These are phyloP conservation scores for Fusarium paranaense DNA, from an alignment of 2,329 filamentous ascomycete species.

Conservation along the genomic window DNA sequence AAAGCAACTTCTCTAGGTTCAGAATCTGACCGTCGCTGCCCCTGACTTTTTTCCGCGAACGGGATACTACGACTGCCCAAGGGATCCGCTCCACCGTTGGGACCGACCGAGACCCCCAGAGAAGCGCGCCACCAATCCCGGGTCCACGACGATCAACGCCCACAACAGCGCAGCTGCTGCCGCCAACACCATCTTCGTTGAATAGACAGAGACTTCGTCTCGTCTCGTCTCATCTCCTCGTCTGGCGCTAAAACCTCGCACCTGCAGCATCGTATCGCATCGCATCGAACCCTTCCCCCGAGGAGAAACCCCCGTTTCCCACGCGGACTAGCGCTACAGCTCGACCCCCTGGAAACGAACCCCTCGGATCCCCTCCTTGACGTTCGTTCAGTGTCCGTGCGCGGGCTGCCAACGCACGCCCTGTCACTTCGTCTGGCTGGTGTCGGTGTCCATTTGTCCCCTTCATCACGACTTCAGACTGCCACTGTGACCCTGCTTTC, in stretches of 20 bases:
- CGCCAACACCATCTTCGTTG: too few relatives aligned
- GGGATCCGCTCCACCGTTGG: slow-evolving; percentile 22
- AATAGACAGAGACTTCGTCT: not conserved
- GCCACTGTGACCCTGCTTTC: not conserved
- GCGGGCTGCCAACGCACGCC: slow-evolving; percentile 28
- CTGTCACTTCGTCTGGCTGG: slow-evolving; percentile 13
- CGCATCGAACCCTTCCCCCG: not conserved
- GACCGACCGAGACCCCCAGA: slow-evolving; percentile 1
- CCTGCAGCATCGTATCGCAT: not conserved
- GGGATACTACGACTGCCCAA: not conserved
- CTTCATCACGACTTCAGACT: slow-evolving; percentile 27
- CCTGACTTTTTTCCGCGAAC: slow-evolving; percentile 12
- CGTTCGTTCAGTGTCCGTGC: slow-evolving; percentile 21
- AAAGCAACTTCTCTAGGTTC: slow-evolving; percentile 5
- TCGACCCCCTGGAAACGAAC: not conserved
- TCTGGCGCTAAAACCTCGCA: not conserved
- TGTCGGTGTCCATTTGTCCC: slow-evolving; percentile 7
- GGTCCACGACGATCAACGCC: not conserved
- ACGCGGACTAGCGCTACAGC: slow-evolving; percentile 5
- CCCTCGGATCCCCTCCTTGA: slow-evolving; percentile 23
- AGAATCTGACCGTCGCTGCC: slow-evolving; percentile 18
- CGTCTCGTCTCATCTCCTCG: not conserved
- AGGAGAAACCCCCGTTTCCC: not conserved
- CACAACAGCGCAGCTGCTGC: not conserved
- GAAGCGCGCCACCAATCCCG: not conserved